Evolutionary conservation across 1,284 basidiomycete species (phyloP), one percentile per base, ranked within the genome.

Genomic region (Megacollybia platyphylla): DNA sequence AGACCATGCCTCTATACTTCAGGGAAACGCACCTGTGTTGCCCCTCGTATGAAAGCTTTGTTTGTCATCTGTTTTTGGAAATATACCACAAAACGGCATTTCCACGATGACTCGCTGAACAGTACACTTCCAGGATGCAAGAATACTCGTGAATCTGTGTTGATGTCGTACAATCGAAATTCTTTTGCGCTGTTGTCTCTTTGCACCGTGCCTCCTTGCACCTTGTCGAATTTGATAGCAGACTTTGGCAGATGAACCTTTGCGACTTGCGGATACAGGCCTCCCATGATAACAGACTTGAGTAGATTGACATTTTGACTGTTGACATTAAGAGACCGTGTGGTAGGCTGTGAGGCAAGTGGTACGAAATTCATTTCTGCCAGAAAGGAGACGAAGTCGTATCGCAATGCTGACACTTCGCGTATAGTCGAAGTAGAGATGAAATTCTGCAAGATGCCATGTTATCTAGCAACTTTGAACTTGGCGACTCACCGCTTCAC

Each of bases 41-140:
- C 89, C 59, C 93, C 92, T 40, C 89, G 71, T 51, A 97, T 55
- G 57, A 86, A 96, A 1, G 91, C 71, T 58, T 94, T 93, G 28
- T 69, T 79, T n/a, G 87, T 89, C 63, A 79, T 72, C 45, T 83
- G 77, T 61, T 90, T 88, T 52, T 76, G 68, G 60, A 93, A 96
- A 55, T 86, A 92, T 4, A 81, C 75, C 39, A 93, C 56, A 57
- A 91, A 91, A 3, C 80, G 81, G 27, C 78, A 73, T 44, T 78
- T 81, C 78, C 88, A 91, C 27, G 69, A 69, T 18, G 74, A 70
- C 47, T 76, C 75, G 37, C 67, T 68, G 57, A 97, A 97, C 27
- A 93, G 64, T 5, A 87, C 70, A 39, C 87, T 92, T n/a, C 71
- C 73, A 1, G 92, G 91, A 55, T 94, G 91, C 35, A 90, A 56